Conservation (phyloP, 1,284 basidiomycete species). For the Ceratobasidium sp. region DNA sequence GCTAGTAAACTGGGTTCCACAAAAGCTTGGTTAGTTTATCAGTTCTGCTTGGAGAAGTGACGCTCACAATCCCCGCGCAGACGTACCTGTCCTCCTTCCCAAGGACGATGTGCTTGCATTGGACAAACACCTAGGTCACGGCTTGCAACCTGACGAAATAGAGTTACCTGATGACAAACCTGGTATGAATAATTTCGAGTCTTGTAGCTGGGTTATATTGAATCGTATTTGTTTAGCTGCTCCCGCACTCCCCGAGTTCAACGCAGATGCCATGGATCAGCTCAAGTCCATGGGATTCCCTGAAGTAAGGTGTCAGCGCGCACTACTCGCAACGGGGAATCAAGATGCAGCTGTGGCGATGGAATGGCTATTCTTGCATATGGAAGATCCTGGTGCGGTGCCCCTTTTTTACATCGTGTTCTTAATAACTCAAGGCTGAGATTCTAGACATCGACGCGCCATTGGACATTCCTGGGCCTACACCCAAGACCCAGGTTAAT, state of each 20-base stretch:
- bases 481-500: constrained; percentile 57
- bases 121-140: constrained; percentile 76
- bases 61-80: constrained; percentile 57
- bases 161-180: constrained; percentile 71
- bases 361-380: constrained; percentile 95
- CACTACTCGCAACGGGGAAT: constrained; percentile 84
- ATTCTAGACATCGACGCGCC: constrained; percentile 86
- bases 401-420: background rate
- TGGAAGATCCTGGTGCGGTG: constrained; percentile 87
- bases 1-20: constrained; percentile 96
- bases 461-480: constrained; percentile 62
- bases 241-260: constrained; percentile 68
- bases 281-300: constrained; percentile 93
- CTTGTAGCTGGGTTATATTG: constrained; percentile 4
- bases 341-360: constrained; percentile 88
- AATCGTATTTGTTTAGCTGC: constrained; percentile 49
- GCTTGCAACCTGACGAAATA: constrained; percentile 78
- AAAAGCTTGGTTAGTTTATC: constrained; percentile 79
- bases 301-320: constrained; percentile 82
- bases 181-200: constrained; percentile 52
- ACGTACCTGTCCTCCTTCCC: constrained; percentile 87
- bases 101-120: constrained; percentile 70
- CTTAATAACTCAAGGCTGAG: background rate
- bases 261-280: constrained; percentile 76
- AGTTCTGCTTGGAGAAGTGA: background rate